These are phyloP conservation scores for Mucor piriformis DNA, from an alignment of 371 early-diverging fungal species.

Conservation along the genomic window DNA sequence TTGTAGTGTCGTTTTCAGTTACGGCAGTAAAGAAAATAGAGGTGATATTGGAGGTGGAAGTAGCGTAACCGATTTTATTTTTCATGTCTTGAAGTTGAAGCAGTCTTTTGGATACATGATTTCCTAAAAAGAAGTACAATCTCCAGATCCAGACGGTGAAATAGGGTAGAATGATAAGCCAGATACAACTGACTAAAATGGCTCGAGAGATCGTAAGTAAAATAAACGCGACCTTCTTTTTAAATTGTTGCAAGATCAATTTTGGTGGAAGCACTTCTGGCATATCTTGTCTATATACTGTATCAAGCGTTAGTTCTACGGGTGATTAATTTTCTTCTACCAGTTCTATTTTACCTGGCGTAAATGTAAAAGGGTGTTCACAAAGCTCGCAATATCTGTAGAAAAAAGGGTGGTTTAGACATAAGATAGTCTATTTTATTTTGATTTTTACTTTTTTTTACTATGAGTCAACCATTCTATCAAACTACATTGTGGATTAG, in stretches of 20 bases:
- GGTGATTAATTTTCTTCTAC: no score
- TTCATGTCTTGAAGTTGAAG: conserved; percentile 10
- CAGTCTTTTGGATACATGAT: conserved; percentile 17
- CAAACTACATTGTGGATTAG: no score
- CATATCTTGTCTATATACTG: conserved; percentile 79
- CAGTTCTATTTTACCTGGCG: conserved; percentile 81
- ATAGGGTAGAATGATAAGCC: conserved; percentile 87
- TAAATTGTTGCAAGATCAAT: conserved; percentile 42
- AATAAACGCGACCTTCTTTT: conserved; percentile 24
- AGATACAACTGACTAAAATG: conserved; percentile 69
- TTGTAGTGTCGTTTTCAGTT: not conserved
- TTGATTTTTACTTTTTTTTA: conserved; percentile 63
- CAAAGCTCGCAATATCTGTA: conserved; percentile 89
- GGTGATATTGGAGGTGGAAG: not conserved
- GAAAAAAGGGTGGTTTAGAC: not conserved
- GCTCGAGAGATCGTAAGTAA: conserved; percentile 41
- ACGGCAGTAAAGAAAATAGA: not conserved
- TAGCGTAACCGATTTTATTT: conserved; percentile 1
- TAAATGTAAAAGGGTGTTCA: conserved; percentile 82
- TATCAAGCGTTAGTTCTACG: no score
- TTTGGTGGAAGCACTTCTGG: conserved; percentile 68
- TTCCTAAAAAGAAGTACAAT: conserved; percentile 75
- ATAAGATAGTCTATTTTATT: not conserved
- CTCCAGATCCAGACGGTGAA: conserved; percentile 84
- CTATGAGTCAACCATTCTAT: conserved; percentile 89